Percentiles rank a stretch among this genome's conserved stretches.
phyloP scores from a whole-genome alignment of 257 asterid species.

The Penstemon barbatus region DNA sequence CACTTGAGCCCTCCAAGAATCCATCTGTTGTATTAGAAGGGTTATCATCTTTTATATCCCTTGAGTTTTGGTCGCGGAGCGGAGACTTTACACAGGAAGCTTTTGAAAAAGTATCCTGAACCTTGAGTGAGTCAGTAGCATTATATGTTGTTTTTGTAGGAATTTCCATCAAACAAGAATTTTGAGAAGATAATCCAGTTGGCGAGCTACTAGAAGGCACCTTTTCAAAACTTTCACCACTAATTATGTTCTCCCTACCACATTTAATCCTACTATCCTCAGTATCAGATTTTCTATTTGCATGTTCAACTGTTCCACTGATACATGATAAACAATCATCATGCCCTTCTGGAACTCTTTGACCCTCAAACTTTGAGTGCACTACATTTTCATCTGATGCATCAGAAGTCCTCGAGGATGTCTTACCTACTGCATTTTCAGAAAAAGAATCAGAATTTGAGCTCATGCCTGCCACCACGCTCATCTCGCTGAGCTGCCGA shows the following conservation, averaged over 20 bases:
- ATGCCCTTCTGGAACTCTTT: slow-evolving; percentile 49
- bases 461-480: slow-evolving; percentile 45
- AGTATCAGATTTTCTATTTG: slow-evolving; percentile 34
- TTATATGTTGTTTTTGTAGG: slow-evolving; percentile 32
- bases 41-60: slow-evolving; percentile 33
- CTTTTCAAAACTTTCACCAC: slow-evolving; percentile 37
- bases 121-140: slow-evolving; percentile 34
- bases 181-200: slow-evolving; percentile 31
- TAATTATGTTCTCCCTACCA: slow-evolving; percentile 29
- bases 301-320: slow-evolving; percentile 45
- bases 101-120: slow-evolving; percentile 31
- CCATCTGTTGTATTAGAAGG: slow-evolving; percentile 31
- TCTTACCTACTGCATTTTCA: slow-evolving; percentile 52
- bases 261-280: slow-evolving; percentile 36
- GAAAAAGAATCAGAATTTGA: slow-evolving; percentile 54
- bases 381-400: slow-evolving; percentile 47
- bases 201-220: slow-evolving; percentile 36
- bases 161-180: slow-evolving; percentile 26
- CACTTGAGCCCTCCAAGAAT: slow-evolving; percentile 37
- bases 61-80: slow-evolving; percentile 25
- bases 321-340: slow-evolving; percentile 61
- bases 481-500: slow-evolving; percentile 46
- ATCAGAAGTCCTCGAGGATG: slow-evolving; percentile 48
- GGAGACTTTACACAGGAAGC: slow-evolving; percentile 31
- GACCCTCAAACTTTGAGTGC: slow-evolving; percentile 45